Evolutionary conservation across 148 eudicot species (phyloP).

Genomic region (Salicornia ramosissima): DNA sequence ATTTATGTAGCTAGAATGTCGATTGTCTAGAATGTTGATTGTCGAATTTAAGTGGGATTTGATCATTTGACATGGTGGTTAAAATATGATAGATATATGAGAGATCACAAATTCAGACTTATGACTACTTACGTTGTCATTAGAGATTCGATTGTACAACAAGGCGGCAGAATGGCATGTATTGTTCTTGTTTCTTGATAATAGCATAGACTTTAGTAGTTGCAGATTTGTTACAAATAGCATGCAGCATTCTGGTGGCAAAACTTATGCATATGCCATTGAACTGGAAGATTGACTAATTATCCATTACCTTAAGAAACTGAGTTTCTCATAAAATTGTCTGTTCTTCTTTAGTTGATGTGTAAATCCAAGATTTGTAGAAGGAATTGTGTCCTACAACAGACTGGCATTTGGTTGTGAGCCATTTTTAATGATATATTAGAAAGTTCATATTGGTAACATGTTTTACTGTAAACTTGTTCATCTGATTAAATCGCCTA

Average conservation of each 20-base stretch:
- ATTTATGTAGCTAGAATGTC: no score
- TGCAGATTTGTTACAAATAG: not conserved
- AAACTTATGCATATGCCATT: not conserved
- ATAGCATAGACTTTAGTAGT: not conserved
- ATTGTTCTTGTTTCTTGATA: not conserved
- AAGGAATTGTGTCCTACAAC: not conserved
- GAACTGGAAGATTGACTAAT: not conserved
- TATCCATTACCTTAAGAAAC: not conserved
- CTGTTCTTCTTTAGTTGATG: not conserved
- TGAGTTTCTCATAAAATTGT: not conserved
- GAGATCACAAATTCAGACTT: no score
- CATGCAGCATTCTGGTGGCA: not conserved
- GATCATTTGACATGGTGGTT: no score
- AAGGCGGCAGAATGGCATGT: not conserved
- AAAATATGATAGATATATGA: no score
- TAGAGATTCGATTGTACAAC: no score
- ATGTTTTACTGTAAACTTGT: not conserved
- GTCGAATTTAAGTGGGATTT: no score
- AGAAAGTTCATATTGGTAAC: not conserved
- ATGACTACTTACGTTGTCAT: no score
- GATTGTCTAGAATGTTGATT: no score
- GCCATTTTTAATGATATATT: not conserved
- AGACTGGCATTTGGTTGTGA: not conserved
- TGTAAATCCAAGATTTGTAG: not conserved
- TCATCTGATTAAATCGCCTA: not conserved